These are phyloP conservation scores for Patellifolia procumbens DNA, from an alignment of 179 eudicot species.

Conservation along the genomic window DNA sequence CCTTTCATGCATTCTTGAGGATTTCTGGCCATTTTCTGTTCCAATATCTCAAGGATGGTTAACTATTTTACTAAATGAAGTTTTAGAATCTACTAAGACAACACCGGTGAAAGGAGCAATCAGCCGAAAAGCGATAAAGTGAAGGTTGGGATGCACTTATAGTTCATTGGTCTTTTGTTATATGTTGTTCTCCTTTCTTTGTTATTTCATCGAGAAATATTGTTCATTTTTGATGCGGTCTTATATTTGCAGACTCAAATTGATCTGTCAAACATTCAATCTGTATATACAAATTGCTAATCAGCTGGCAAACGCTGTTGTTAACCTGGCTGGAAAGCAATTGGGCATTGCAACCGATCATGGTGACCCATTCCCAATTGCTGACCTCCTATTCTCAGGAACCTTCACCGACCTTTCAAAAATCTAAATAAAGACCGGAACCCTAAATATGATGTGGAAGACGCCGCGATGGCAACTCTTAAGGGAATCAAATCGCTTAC, in stretches of 20 bases:
- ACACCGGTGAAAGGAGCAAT: constrained; percentile 56
- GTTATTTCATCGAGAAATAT: not conserved
- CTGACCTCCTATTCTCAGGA: constrained; percentile 79
- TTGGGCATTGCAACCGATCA: constrained; percentile 45
- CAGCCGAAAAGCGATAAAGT: constrained; percentile 67
- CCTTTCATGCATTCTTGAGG: constrained; percentile 79
- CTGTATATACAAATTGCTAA: constrained; percentile 60
- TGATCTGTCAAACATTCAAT: constrained; percentile 70
- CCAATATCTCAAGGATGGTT: constrained; percentile 97
- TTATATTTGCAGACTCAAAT: constrained; percentile 80
- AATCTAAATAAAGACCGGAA: constrained; percentile 63
- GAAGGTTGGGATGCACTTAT: constrained; percentile 56
- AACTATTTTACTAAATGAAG: constrained; percentile 70
- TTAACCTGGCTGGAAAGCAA: constrained; percentile 77
- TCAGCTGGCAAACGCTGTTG: constrained; percentile 81
- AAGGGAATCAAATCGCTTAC: constrained; percentile 93
- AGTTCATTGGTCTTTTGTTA: not conserved
- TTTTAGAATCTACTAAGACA: constrained; percentile 54
- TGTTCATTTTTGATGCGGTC: constrained; percentile 15
- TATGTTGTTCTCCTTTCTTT: not conserved
- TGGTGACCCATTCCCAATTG: constrained; percentile 59
- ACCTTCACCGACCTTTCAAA: constrained; percentile 71
- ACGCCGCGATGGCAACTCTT: constrained; percentile 86
- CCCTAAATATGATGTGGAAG: constrained; percentile 74
- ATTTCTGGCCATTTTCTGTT: constrained; percentile 81